Conservation (phyloP, 768 basidiomycete species). For the Pseudohyphozyma bogoriensis region DNA sequence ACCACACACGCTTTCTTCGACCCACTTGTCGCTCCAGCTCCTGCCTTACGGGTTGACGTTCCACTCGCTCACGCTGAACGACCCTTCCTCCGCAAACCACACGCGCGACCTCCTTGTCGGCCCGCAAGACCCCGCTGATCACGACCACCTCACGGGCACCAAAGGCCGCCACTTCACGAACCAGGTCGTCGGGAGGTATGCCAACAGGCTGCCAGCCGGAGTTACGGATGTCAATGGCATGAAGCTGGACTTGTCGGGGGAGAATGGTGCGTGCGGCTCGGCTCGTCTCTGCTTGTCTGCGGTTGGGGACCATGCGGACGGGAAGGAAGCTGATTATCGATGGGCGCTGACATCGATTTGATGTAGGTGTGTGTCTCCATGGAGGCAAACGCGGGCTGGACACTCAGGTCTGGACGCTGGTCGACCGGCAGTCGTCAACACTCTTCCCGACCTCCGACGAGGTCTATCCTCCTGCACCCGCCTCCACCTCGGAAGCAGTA, state of each 20-base stretch:
- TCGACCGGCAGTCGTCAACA: constrained; percentile 4
- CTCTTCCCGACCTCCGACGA: constrained; percentile 18
- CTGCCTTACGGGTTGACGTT: constrained; percentile 14
- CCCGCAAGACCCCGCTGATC: constrained; percentile 1
- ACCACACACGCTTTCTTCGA: neutral
- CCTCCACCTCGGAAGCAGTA: neutral
- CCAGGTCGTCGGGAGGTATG: constrained; percentile 14
- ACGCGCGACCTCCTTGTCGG: constrained; percentile 13
- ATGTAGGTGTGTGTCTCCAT: constrained; percentile 19
- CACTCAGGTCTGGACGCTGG: constrained; percentile 16
- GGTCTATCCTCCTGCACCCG: constrained; percentile 1
- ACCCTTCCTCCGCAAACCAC: neutral
- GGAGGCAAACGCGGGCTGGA: constrained; percentile 21
- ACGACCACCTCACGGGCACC: neutral
- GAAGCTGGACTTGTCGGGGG: neutral
- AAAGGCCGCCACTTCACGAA: constrained; percentile 8
- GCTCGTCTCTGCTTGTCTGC: neutral
- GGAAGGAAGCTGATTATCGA: neutral
- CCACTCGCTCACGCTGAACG: neutral
- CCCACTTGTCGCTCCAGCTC: constrained; percentile 21
- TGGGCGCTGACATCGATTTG: neutral
- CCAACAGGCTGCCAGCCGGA: constrained; percentile 20
- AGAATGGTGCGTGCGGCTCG: neutral
- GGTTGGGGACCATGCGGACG: neutral
- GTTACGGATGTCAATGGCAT: neutral